Evolutionary conservation across 2,329 filamentous ascomycete species (phyloP), one percentile per base, ranked within the genome.

Genomic region (Magnaporthiopsis rhizophila): DNA sequence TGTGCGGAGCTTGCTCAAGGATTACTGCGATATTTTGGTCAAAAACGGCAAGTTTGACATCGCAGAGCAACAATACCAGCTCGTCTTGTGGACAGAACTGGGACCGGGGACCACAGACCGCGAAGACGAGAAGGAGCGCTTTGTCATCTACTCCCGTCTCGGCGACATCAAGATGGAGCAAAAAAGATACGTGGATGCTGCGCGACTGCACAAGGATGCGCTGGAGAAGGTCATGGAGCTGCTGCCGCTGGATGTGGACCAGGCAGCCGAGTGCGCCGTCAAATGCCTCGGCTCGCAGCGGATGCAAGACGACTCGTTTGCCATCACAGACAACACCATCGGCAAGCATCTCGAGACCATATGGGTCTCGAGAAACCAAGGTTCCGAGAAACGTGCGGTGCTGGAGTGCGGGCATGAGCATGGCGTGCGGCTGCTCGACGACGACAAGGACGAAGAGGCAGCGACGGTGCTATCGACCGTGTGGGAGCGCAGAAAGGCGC

Each of bases 321-420:
- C 53, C 6, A 62, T 63, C 30, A 38, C 59, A 36, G 61, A 65
- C 45, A 59, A 53, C 60, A 60, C 61, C 2, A 60, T 65, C 50
- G 61, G 56, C 18, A 59, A 53, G 12, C 45, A 65, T n/a, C 36
- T 60, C 13, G 64, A 65, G 38, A 59, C 59, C 5, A 63, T 65
- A 36, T 65, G 64, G 64, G 36, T 38, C 11, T 36, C 28, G 21
- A 36, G 64, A 30, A 50, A 24, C 8, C 38, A 28, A 30, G 57
- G 57, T 3, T 28, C 32, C 28, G 64, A 65, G 50, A 63, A 28
- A 8, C 59, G 50, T n/a, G 56, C 59, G 38, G 58, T 65, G 21
- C 64, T 65, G 28, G 26, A 26, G 28, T 65, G 64, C 38, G 64
- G 64, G 12, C 64, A 65, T 24, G 61, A 65, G n/a, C 61, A 62